Evolutionary conservation across 2,329 filamentous ascomycete genomes (phyloP), one percentile per base, ranked within the genome.

Genomic region (Fusarium graminum): DNA sequence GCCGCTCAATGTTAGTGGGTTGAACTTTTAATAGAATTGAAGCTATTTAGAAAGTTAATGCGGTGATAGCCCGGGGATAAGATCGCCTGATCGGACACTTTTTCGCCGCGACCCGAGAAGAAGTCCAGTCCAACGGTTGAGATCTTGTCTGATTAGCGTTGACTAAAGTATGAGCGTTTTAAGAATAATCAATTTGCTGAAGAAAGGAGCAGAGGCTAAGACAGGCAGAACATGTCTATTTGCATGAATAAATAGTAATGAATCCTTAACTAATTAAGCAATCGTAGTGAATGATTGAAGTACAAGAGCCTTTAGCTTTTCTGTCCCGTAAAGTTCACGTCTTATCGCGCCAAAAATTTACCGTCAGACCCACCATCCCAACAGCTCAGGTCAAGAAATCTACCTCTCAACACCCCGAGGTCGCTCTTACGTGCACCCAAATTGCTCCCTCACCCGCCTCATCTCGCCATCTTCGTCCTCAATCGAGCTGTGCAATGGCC

Each of bases 401-500:
- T 57, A 50, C 54, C 54, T 61, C 62, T 45, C 69, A 69, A 73
- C 59, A 65, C 65, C 69, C 57, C 52, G 65, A 62, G 56, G 65
- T 45, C 65, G 65, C 55, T 68, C 68, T 59, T 68, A 54, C 66
- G 52, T 69, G 61, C 50, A 59, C 65, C 53, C 51, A 60, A 58
- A 59, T 53, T 38, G 59, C 54, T 67, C 62, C 54, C 43, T 61
- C 52, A 44, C 30, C 43, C 63, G 43, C 57, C 49, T 54, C 50
- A 53, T 56, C 57, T 55, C 47, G 55, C 49, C 45, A 73, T 72
- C 71, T 64, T 60, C 58, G 25, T 41, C 41, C 47, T 64, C 65
- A 72, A 74, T 75, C 67, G 71, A 66, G 65, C 65, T 71, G 61
- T 56, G 66, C 73, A 72, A 92, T 92, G 89, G 88, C 89, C 77